Conservation (phyloP, 139 green algal species). For the Micromonas commoda region DNA sequence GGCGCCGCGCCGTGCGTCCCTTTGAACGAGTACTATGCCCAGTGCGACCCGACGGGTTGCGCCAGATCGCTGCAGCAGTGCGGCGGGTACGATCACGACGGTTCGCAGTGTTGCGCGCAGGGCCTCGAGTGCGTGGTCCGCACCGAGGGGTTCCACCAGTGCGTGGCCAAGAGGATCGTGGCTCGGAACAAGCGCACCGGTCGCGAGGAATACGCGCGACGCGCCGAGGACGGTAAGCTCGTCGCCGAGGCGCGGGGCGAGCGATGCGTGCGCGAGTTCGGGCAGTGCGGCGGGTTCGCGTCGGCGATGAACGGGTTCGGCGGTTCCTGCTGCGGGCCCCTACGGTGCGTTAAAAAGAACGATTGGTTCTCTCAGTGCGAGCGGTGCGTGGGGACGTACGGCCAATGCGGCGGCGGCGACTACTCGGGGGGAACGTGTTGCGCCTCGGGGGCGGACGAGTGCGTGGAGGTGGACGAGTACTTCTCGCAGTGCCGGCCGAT, state of each 20-base stretch:
- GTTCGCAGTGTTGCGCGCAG: neutral
- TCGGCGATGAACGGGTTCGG: no score
- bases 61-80: neutral
- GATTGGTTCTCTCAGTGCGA: neutral
- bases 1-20: neutral
- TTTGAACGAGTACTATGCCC: neutral
- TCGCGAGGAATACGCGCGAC: no score
- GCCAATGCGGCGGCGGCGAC: neutral
- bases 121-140: neutral
- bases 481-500: neutral
- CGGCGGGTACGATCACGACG: neutral
- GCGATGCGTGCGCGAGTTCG: no score
- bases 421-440: neutral
- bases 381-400: neutral
- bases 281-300: no score
- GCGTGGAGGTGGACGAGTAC: neutral
- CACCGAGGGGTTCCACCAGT: no score
- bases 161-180: no score
- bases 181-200: no score
- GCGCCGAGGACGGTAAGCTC: no score
- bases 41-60: neutral
- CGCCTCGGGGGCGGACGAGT: neutral
- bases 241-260: no score
- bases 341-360: neutral
- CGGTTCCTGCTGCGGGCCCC: no score